phyloP scores from a whole-genome alignment of 106 monocot genomes.

The Acorus calamus region DNA sequence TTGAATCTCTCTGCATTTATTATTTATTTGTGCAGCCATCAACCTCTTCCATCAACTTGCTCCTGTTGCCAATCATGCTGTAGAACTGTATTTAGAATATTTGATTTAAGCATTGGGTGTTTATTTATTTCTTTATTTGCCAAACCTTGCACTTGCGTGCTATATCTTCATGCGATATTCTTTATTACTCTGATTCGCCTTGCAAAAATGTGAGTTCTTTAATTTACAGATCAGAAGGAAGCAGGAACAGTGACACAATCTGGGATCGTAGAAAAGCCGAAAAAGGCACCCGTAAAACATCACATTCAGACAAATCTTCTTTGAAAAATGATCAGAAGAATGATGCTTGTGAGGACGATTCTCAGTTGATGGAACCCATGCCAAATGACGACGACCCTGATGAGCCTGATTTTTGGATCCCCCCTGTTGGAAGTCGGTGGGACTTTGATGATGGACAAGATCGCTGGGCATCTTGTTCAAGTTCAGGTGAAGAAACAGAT shows the following conservation, averaged over 20 bases:
- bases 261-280: slow-evolving; percentile 18
- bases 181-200: no score
- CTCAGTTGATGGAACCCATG: slow-evolving; percentile 3
- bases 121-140: no score
- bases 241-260: slow-evolving; percentile 16
- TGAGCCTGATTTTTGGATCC: slow-evolving; percentile 78
- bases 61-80: no score
- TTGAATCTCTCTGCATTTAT: no score
- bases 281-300: neutral
- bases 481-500: slow-evolving; percentile 15
- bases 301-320: slow-evolving; percentile 6
- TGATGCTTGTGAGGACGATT: slow-evolving; percentile 2
- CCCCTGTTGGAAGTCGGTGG: slow-evolving; percentile 79
- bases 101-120: no score
- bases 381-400: slow-evolving; percentile 23
- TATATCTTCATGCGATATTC: no score
- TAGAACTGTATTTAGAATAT: no score
- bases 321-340: slow-evolving; percentile 21
- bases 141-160: no score
- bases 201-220: neutral
- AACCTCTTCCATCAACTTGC: no score
- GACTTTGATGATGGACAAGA: slow-evolving; percentile 83
- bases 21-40: no score
- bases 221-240: slow-evolving; percentile 41
- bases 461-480: slow-evolving; percentile 45